Conservation (phyloP, 495 filamentous ascomycete genomes). For the Pseudomonodictys pantanalensis region DNA sequence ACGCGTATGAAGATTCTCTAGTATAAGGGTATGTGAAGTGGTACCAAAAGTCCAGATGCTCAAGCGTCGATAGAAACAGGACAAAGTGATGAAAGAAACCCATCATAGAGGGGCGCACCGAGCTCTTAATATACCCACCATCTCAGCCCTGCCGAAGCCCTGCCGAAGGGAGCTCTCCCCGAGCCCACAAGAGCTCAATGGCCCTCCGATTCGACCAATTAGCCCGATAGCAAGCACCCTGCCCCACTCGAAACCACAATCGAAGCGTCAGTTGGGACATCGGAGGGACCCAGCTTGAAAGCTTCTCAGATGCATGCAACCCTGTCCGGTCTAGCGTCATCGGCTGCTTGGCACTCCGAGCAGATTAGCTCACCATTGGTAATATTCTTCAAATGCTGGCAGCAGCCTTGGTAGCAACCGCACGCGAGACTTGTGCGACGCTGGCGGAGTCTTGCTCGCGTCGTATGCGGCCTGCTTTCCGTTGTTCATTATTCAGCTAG, state of each 20-base stretch:
- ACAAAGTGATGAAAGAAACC: not conserved
- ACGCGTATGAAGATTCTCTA: constrained; percentile 5
- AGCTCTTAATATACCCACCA: not conserved
- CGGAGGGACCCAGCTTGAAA: not conserved
- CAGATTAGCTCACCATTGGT: not conserved
- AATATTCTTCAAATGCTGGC: not conserved
- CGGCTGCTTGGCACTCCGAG: not conserved
- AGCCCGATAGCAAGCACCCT: not conserved
- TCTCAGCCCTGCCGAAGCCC: not conserved
- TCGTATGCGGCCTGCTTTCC: too few relatives aligned
- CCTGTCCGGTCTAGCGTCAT: not conserved
- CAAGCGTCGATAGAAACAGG: not conserved
- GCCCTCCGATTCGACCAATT: not conserved
- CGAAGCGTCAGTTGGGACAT: not conserved
- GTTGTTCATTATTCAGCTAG: too few relatives aligned
- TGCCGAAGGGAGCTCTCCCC: not conserved
- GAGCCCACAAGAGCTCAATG: not conserved
- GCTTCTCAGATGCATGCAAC: not conserved
- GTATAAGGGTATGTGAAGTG: not conserved
- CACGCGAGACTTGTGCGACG: too few relatives aligned
- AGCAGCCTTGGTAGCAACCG: too few relatives aligned
- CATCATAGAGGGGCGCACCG: not conserved
- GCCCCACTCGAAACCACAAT: too few relatives aligned
- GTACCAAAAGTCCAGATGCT: not conserved
- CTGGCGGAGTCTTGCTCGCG: too few relatives aligned